Conservation (phyloP, 208 protist species). For the Wallacemonas sp. region DNA sequence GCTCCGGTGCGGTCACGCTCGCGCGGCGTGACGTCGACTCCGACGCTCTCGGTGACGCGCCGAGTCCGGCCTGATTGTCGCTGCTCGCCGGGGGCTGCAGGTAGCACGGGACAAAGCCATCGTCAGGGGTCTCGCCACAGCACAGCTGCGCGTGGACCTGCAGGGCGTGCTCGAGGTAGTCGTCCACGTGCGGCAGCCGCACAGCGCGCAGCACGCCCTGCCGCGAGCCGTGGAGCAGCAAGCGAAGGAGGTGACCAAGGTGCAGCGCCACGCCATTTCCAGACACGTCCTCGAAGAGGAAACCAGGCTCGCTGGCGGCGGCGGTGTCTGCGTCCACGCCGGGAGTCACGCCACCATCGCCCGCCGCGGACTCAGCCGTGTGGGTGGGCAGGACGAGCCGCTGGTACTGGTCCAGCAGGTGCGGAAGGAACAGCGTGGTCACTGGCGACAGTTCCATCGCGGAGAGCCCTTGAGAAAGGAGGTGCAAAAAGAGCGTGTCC, state of each 20-base stretch:
- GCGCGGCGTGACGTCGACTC: background rate
- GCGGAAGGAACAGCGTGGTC: conserved; percentile 31
- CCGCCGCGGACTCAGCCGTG: background rate
- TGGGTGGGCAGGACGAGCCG: background rate
- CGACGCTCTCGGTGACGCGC: background rate
- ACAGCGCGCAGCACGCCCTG: conserved; percentile 5
- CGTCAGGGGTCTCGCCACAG: conserved; percentile 22
- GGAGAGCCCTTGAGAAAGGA: conserved; percentile 62
- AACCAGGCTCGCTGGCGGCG: conserved; percentile 1
- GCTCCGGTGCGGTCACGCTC: conserved; percentile 4
- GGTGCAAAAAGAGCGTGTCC: conserved; percentile 71
- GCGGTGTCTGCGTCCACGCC: background rate
- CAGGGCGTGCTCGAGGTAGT: conserved; percentile 61
- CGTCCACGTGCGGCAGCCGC: conserved; percentile 22
- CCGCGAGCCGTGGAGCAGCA: conserved; percentile 23
- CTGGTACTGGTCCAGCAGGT: conserved; percentile 59
- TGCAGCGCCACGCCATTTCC: conserved; percentile 38
- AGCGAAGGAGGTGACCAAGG: conserved; percentile 20
- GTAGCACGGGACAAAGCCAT: conserved; percentile 23
- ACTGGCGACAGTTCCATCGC: conserved; percentile 53
- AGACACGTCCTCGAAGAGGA: conserved; percentile 41
- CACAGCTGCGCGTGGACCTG: conserved; percentile 65
- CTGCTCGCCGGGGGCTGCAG: conserved; percentile 3
- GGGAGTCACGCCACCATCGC: background rate
- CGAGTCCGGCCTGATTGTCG: background rate